A percentile compares a stretch with the other conserved stretches of the same genome.
Evolutionary conservation across 1,139 yeast species (phyloP).

Genomic region (Magnusiomyces magnusii): DNA sequence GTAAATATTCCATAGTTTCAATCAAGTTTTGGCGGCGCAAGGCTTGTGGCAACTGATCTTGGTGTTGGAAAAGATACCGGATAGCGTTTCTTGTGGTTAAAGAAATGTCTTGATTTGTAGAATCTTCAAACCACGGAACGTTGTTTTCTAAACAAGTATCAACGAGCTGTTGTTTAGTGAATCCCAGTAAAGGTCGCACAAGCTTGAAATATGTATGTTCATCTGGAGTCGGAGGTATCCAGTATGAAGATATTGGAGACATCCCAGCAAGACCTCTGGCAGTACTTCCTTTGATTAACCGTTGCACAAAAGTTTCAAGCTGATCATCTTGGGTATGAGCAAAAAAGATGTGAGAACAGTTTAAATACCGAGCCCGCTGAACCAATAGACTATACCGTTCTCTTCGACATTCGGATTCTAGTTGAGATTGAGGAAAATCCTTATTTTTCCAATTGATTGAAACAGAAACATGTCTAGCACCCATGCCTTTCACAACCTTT

Average conservation of each 20-base stretch:
- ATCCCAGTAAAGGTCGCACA: slow-evolving; percentile 48
- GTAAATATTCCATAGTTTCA: slow-evolving; percentile 4
- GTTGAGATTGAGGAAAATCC: background rate
- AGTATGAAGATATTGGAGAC: slow-evolving; percentile 23
- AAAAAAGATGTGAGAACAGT: slow-evolving; percentile 36
- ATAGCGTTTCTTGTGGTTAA: slow-evolving; percentile 51
- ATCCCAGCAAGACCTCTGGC: slow-evolving; percentile 50
- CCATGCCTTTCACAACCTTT: slow-evolving; percentile 34
- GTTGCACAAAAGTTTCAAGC: slow-evolving; percentile 56
- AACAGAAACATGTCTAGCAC: slow-evolving; percentile 32
- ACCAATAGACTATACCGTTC: slow-evolving; percentile 44
- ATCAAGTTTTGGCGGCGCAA: slow-evolving; percentile 11
- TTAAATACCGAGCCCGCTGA: slow-evolving; percentile 33
- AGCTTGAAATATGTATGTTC: slow-evolving; percentile 18
- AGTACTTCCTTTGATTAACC: slow-evolving; percentile 49
- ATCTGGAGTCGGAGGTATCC: slow-evolving; percentile 21
- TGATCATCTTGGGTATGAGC: slow-evolving; percentile 74
- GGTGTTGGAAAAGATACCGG: slow-evolving; percentile 20
- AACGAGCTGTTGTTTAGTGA: slow-evolving; percentile 41
- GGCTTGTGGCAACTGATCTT: slow-evolving; percentile 12
- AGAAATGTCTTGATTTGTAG: slow-evolving; percentile 47
- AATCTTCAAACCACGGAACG: slow-evolving; percentile 61
- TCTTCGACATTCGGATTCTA: slow-evolving; percentile 32
- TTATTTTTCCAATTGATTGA: slow-evolving; percentile 7
- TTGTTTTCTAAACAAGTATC: slow-evolving; percentile 39